A percentile compares a stretch with the other conserved stretches of the same genome.
Conservation (phyloP, 495 filamentous ascomycete genomes). For the Aspergillus baeticus region DNA sequence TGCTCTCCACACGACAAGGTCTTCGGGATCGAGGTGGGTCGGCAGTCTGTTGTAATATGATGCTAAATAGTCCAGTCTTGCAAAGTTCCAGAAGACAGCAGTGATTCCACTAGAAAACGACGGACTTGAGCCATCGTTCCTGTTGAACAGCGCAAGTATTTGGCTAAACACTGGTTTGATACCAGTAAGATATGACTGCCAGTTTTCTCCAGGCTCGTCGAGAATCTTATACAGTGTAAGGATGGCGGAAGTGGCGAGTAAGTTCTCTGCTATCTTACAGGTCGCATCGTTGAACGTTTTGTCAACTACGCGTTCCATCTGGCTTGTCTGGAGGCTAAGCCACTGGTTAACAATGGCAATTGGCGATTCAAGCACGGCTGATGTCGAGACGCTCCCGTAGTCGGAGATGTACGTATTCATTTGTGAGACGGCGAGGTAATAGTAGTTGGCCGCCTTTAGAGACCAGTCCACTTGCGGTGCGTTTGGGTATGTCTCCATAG, state of each 20-base stretch:
- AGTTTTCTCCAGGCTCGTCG: slow-evolving; percentile 34
- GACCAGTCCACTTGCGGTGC: slow-evolving; percentile 39
- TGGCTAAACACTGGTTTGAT: slow-evolving; percentile 31
- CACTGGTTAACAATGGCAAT: slow-evolving; percentile 31
- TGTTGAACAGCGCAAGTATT: slow-evolving; percentile 19
- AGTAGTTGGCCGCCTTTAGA: slow-evolving; percentile 44
- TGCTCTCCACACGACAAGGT: slow-evolving; percentile 36
- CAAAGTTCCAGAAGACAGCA: slow-evolving; percentile 44
- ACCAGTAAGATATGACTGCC: slow-evolving; percentile 40
- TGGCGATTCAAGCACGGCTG: slow-evolving; percentile 36
- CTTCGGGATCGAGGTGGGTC: slow-evolving; percentile 31
- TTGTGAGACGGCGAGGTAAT: slow-evolving; percentile 34
- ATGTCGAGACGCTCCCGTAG: slow-evolving; percentile 34
- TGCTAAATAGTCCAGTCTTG: slow-evolving; percentile 38
- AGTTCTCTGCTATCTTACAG: slow-evolving; percentile 31
- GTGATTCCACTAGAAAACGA: slow-evolving; percentile 32
- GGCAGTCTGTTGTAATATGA: slow-evolving; percentile 36
- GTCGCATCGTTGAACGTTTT: slow-evolving; percentile 1
- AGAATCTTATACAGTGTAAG: slow-evolving; percentile 35
- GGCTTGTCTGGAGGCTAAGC: slow-evolving; percentile 18
- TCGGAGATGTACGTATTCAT: slow-evolving; percentile 31
- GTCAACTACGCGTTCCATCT: background rate
- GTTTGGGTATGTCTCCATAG: slow-evolving; percentile 40
- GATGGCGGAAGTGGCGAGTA: slow-evolving; percentile 29
- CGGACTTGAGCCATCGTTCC: background rate